A percentile compares a stretch with the other conserved stretches of the same genome.
Conservation (phyloP, 768 basidiomycete species). For the Lepiota brunneoincarnata region DNA sequence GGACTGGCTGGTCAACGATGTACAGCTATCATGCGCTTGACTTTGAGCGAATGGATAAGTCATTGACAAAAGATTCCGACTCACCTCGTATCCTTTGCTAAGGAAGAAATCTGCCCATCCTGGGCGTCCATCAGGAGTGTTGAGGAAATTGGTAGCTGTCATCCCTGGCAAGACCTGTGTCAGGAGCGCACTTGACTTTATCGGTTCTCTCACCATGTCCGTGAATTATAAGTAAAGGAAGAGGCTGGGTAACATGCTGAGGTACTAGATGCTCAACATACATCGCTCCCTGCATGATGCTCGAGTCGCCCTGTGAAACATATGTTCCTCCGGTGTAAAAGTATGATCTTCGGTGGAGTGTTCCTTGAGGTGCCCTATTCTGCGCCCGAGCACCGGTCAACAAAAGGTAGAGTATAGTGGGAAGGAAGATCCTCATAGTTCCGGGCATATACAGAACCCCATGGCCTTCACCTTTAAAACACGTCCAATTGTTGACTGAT, state of each 20-base stretch:
- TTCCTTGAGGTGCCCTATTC: conserved; percentile 1
- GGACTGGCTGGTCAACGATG: conserved; percentile 43
- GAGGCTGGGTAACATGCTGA: conserved; percentile 31
- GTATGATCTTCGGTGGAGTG: conserved; percentile 43
- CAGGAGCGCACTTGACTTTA: not conserved
- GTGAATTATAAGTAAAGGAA: conserved; percentile 47
- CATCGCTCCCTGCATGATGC: conserved; percentile 42
- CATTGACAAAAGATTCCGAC: not conserved
- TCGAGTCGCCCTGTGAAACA: conserved; percentile 28
- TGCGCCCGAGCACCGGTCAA: not conserved
- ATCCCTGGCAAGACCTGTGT: conserved; percentile 27
- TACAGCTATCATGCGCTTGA: conserved; percentile 30
- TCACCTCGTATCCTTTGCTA: conserved; percentile 47
- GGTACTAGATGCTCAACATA: conserved; percentile 53
- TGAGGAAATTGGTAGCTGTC: conserved; percentile 51
- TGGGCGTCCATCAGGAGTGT: conserved; percentile 49
- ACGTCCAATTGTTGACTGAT: no score
- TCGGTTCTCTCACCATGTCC: conserved; percentile 33
- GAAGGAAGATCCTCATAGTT: not conserved
- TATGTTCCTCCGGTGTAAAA: conserved; percentile 49
- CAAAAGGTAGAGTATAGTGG: not conserved
- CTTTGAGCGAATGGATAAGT: no score
- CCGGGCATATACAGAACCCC: no score
- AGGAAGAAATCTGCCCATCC: conserved; percentile 60
- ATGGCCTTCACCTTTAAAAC: no score